Evolutionary conservation across 306 rosid species (phyloP), one percentile per base, ranked within the genome.

Genomic region (Vicia faba): DNA sequence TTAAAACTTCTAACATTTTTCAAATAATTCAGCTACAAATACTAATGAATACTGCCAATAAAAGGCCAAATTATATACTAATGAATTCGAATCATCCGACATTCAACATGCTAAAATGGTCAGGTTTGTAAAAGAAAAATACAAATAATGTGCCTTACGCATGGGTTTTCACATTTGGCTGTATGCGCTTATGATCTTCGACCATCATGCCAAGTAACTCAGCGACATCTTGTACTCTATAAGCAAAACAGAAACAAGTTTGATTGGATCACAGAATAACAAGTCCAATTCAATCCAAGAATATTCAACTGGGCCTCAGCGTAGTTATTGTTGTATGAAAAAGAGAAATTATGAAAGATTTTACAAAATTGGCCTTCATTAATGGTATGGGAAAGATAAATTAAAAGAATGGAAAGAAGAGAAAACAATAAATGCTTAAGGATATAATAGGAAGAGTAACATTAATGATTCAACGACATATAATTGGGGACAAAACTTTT

Each of bases 201-300:
- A 89, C 86, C 96, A 92, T 92, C 96, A 87, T 87, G 78, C 98
- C 96, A 57, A 92, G 96, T 69, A 92, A 78, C 86, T 92, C 98
- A n/a, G 96, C 91, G 76, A 92, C 96, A 84, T 92, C 96, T 83
- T 92, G 96, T 46, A 92, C 91, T 81, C 98, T 92, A 68, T 57
- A 70, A 13, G 50, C 66, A 78, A 74, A 53, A 74, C 16, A 38
- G 73, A 69, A 49, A 43, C 65, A 79, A 61, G 60, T 69, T 73
- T 55, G 68, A 68, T 44, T 51, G 18, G 13, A 39, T 41, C 41
- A 78, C 56, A 33, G 15, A 58, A 41, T 53, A 72, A 54, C 16
- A 39, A 19, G 62, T 66, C 8, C 35, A 65, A 45, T 41, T 25
- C 65, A 53, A 45, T 41, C 33, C 65, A 53, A 71, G 49, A 61